phyloP scores from a whole-genome alignment of 2,329 filamentous ascomycete species.

The Rhytidhysteron rufulum region DNA sequence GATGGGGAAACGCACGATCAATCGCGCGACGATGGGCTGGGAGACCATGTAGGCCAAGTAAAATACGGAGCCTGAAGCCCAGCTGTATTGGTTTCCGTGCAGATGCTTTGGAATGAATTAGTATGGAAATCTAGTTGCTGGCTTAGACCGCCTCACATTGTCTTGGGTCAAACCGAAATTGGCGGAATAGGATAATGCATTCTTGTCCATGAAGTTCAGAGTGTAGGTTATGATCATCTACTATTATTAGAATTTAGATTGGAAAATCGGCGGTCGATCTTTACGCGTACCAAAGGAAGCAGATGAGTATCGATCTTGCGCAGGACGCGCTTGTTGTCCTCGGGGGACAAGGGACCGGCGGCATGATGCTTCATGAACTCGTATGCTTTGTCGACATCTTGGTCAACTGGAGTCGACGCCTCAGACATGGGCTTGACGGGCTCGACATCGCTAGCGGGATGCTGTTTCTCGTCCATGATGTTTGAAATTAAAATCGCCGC shows the following conservation, averaged over 20 bases:
- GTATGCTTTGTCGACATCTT: not conserved
- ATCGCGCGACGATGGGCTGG: not conserved
- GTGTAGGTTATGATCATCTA: no score
- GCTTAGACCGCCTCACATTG: no score
- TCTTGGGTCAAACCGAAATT: no score
- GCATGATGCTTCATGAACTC: not conserved
- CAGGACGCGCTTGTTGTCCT: constrained; percentile 4
- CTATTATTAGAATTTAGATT: not conserved
- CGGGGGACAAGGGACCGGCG: not conserved
- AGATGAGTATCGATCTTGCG: constrained; percentile 1
- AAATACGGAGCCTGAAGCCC: no score
- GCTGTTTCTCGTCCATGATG: not conserved
- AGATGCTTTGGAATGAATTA: no score
- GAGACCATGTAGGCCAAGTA: not conserved
- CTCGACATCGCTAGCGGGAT: not conserved
- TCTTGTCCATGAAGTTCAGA: no score
- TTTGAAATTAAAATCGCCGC: no score
- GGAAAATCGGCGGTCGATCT: not conserved
- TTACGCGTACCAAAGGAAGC: not conserved
- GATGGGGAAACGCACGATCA: constrained; percentile 1
- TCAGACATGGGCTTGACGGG: not conserved
- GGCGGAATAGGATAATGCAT: no score
- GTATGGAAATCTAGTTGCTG: no score
- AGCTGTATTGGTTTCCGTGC: no score
- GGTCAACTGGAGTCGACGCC: not conserved